Evolutionary conservation across 257 asterid genomes (phyloP), one percentile per base, ranked within the genome.

Genomic region (Gentiana macrophylla): DNA sequence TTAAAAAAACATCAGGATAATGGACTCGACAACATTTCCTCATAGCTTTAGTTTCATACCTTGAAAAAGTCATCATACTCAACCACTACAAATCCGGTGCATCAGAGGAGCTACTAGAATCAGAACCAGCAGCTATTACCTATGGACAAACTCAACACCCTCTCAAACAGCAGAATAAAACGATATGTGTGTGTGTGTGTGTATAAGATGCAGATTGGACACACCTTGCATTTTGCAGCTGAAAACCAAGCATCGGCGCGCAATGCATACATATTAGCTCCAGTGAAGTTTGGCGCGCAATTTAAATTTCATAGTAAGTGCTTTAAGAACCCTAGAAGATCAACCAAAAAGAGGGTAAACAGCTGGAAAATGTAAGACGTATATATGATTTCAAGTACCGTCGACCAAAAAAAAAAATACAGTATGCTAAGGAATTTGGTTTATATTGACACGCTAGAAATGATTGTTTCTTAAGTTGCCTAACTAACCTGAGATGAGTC

Each of bases 171-270:
- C 45, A 41, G 35, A 24, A 47, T 38, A 2, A 0, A 1, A 36
- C 1, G 52, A 41, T n/a, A n/a, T n/a, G n/a, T n/a, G n/a, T 55
- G 8, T 8, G 3, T 57, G 3, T 37, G 37, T 8, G 50, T 9
- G 54, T 41, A 6, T 38, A 41, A 49, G 37, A 37, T 47, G 7
- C n/a, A 54, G 50, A 50, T 10, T 9, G 44, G 49, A 62, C 72
- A 61, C 61, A 85, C 98, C 82, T 75, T 80, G 35, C 88, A 81
- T 70, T 81, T 88, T 50, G 98, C 98, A 55, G 97, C 98, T 55
- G 74, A 90, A 70, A 92, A 92, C 98, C 98, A 92, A 69, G 97
- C 95, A 78, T 92, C 98, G 4, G 98, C 93, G 37, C 97, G 83
- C 64, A 91, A 80, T 43, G 98, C 98, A 59, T 91, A 91, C 94